Percentiles rank a stretch among this genome's conserved stretches.
Evolutionary conservation across 1,139 yeast species (phyloP).

Genomic region (Pneumocystis sp.): DNA sequence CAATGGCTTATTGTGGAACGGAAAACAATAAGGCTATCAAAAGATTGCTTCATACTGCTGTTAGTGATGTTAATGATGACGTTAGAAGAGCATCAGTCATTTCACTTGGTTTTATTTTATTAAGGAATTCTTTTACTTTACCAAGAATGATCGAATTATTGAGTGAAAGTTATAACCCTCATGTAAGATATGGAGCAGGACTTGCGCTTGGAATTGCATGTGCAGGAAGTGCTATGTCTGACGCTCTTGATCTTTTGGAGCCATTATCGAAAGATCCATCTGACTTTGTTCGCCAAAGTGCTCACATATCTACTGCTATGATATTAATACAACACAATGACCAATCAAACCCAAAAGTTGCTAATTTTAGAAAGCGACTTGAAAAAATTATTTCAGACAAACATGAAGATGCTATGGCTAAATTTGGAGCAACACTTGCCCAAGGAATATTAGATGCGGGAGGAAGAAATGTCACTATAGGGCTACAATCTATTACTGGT

Average conservation of each 20-base stretch:
- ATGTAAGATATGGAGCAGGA: constrained; percentile 96
- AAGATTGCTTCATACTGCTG: constrained; percentile 79
- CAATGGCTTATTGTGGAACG: constrained; percentile 93
- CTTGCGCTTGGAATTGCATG: constrained; percentile 94
- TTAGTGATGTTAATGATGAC: constrained; percentile 90
- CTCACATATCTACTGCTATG: constrained; percentile 85
- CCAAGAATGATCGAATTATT: constrained; percentile 89
- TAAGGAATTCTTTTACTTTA: constrained; percentile 82
- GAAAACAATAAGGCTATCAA: constrained; percentile 80
- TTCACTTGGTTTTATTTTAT: constrained; percentile 80
- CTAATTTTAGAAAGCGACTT: constrained; percentile 55
- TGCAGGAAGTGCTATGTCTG: constrained; percentile 81
- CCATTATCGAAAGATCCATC: constrained; percentile 89
- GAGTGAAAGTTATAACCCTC: constrained; percentile 92
- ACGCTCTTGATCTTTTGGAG: constrained; percentile 83
- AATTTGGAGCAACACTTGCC: constrained; percentile 92
- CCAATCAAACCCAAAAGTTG: constrained; percentile 64
- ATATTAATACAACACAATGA: constrained; percentile 88
- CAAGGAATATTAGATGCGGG: constrained; percentile 99
- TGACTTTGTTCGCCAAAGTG: constrained; percentile 97
- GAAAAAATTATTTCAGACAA: constrained; percentile 67
- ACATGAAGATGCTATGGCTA: constrained; percentile 93
- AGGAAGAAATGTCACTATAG: constrained; percentile 93
- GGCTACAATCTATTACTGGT: constrained; percentile 81
- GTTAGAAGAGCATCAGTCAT: constrained; percentile 94